phyloP scores from a whole-genome alignment of 768 basidiomycete species.

The Dacryopinax primogenitus region DNA sequence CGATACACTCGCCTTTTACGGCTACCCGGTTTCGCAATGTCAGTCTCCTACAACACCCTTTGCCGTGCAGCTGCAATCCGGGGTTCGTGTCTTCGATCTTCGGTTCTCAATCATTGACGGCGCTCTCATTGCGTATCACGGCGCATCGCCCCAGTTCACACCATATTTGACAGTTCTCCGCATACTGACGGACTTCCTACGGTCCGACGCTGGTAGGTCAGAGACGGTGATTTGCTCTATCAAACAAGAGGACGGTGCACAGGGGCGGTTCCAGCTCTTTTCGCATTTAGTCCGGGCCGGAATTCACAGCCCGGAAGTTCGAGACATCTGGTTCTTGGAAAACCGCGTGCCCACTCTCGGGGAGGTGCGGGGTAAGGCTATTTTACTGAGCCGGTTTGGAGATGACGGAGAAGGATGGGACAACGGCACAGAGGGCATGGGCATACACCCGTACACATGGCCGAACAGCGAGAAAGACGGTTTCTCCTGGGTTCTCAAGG shows the following conservation, averaged over 20 bases:
- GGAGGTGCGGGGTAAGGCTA: slow-evolving; percentile 71
- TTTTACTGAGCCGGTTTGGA: slow-evolving; percentile 80
- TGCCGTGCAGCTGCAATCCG: slow-evolving; percentile 53
- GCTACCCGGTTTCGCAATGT: slow-evolving; percentile 80
- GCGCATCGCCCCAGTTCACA: slow-evolving; percentile 55
- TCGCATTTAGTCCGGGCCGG: slow-evolving; percentile 53
- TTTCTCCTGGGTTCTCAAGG: slow-evolving; percentile 63
- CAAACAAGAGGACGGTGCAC: slow-evolving; percentile 68
- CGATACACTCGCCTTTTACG: slow-evolving; percentile 71
- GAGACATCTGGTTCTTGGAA: slow-evolving; percentile 67
- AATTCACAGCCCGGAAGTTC: slow-evolving; percentile 37
- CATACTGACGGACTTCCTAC: slow-evolving; percentile 51
- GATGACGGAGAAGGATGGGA: slow-evolving; percentile 57
- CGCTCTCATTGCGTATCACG: slow-evolving; percentile 49
- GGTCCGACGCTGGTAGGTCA: slow-evolving; percentile 38
- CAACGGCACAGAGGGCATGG: slow-evolving; percentile 52
- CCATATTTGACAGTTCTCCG: slow-evolving; percentile 54
- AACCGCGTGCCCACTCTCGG: slow-evolving; percentile 69
- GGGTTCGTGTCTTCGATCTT: slow-evolving; percentile 50
- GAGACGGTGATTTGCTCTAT: slow-evolving; percentile 80
- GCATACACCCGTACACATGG: slow-evolving; percentile 81
- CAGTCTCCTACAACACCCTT: slow-evolving; percentile 54
- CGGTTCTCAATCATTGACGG: slow-evolving; percentile 55
- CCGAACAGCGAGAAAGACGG: slow-evolving; percentile 61
- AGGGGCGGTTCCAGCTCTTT: slow-evolving; percentile 39